Evolutionary conservation across 2,329 filamentous ascomycete species (phyloP), one percentile per base, ranked within the genome.

Genomic region (Fusarium buxicola): DNA sequence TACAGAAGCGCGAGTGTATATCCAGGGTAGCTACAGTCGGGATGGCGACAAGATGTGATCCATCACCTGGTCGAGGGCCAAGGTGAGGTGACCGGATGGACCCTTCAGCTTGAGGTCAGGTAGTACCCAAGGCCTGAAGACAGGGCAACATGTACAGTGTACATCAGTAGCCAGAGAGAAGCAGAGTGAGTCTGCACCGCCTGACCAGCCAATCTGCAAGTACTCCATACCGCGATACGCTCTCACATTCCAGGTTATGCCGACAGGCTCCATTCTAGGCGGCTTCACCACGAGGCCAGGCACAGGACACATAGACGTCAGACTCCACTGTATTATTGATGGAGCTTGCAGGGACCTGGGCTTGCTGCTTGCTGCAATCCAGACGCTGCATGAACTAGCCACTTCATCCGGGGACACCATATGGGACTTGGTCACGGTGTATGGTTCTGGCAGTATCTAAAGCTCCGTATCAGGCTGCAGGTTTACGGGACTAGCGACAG

Each of bases 361-460:
- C 46, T 55, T 50, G 49, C 38, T 12, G 47, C 28, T 41, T 15
- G 35, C 47, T 60, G 49, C 45, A 39, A 55, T 55, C 49, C 49
- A 16, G 53, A 44, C 44, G 62, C 54, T 66, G 63, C 63, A 65
- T 66, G 63, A 66, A 66, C 63, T 63, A 58, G 55, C 58, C 63
- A 65, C 58, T 59, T 54, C 60, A 56, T 48, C 60, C 46, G 30
- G 49, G 49, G 38, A 34, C 40, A 60, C 36, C 48, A 30, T 35
- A 51, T 31, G 48, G 58, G 25, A 36, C 31, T 38, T 31, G 16
- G 21, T 21, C 31, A 6, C 32, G 21, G 31, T 48, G 27, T 18
- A 43, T 50, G 47, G 25, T 34, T 50, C 47, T 40, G n/a, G 47
- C 27, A 41, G 16, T 5, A 3, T 16, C 13, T 31, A 44, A 35